Percentiles rank a stretch among this genome's conserved stretches.
Conservation (phyloP, 768 basidiomycete species). For the Leccinellum rugosiceps region DNA sequence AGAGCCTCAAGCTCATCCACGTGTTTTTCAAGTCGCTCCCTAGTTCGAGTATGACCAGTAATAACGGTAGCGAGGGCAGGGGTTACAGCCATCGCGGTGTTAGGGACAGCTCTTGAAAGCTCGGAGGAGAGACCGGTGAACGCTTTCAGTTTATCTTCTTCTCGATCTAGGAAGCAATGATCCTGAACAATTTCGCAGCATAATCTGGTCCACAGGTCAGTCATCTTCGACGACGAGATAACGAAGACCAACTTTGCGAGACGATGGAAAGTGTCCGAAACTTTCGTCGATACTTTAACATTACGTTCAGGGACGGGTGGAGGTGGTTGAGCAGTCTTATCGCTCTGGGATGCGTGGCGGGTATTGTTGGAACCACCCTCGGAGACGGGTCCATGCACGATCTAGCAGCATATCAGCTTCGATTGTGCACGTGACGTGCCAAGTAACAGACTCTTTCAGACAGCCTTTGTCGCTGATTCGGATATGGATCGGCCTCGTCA, state of each 20-base stretch:
- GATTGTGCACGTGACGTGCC: neutral
- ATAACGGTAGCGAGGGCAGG: conserved; percentile 46
- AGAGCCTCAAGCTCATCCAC: conserved; percentile 39
- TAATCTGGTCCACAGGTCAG: conserved; percentile 34
- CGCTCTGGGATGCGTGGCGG: conserved; percentile 4
- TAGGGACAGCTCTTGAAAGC: conserved; percentile 42
- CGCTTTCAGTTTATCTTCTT: conserved; percentile 46
- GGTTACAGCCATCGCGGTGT: conserved; percentile 41
- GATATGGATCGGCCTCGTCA: conserved; percentile 23
- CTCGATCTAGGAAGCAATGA: conserved; percentile 39
- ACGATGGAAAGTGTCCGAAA: conserved; percentile 36
- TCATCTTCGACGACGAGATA: conserved; percentile 4
- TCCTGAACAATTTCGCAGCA: conserved; percentile 46
- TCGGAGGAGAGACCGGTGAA: conserved; percentile 49
- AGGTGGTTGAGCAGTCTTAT: conserved; percentile 1
- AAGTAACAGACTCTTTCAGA: conserved; percentile 27
- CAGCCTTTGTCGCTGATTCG: conserved; percentile 26
- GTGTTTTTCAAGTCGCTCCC: conserved; percentile 39
- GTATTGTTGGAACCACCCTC: conserved; percentile 2
- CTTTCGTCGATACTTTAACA: conserved; percentile 6
- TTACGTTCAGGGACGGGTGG: conserved; percentile 1
- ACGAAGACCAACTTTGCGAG: conserved; percentile 33
- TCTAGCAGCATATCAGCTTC: conserved; percentile 17
- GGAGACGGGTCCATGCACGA: conserved; percentile 8
- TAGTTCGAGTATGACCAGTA: conserved; percentile 40